Evolutionary conservation across 2,329 filamentous ascomycete genomes (phyloP).

Genomic region (Orbilia oligospora): DNA sequence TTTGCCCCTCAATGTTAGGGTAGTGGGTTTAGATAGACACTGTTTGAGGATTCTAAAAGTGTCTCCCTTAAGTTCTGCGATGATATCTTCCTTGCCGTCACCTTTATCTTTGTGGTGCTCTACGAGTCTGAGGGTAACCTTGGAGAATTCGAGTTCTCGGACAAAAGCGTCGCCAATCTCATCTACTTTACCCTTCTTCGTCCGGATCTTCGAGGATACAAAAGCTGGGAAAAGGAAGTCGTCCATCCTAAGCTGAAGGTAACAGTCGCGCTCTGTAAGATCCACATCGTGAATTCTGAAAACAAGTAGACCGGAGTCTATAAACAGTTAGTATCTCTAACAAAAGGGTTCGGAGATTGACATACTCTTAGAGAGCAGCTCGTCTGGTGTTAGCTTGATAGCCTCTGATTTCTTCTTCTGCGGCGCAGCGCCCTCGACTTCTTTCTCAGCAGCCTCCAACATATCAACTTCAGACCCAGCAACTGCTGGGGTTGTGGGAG

Average conservation of each 20-base stretch:
- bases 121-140: slow-evolving; percentile 87
- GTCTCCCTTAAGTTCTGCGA: slow-evolving; percentile 86
- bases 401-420: slow-evolving; percentile 77
- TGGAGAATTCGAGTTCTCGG: slow-evolving; percentile 96
- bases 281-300: slow-evolving; percentile 95
- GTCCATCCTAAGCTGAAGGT: slow-evolving; percentile 91
- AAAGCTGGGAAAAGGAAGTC: slow-evolving; percentile 95
- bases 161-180: slow-evolving; percentile 96
- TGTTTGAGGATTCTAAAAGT: slow-evolving; percentile 90
- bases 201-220: slow-evolving; percentile 80
- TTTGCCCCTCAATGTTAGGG: slow-evolving; percentile 82
- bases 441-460: slow-evolving; percentile 69
- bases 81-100: slow-evolving; percentile 77
- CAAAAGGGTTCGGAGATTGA: background rate
- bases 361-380: slow-evolving; percentile 82
- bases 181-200: slow-evolving; percentile 80
- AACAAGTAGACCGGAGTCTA: slow-evolving; percentile 90
- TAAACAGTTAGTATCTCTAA: slow-evolving; percentile 65
- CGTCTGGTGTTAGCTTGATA: slow-evolving; percentile 81
- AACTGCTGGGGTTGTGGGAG: slow-evolving; percentile 62
- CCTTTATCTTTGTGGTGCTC: slow-evolving; percentile 79
- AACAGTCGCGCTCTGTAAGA: slow-evolving; percentile 80
- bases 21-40: slow-evolving; percentile 86
- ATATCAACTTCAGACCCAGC: slow-evolving; percentile 68
- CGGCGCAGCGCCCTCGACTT: slow-evolving; percentile 63